Percentiles rank a stretch among this genome's conserved stretches.
These are phyloP conservation scores for Fusarium annulatum DNA, from an alignment of 2,329 filamentous ascomycete species.

Conservation along the genomic window DNA sequence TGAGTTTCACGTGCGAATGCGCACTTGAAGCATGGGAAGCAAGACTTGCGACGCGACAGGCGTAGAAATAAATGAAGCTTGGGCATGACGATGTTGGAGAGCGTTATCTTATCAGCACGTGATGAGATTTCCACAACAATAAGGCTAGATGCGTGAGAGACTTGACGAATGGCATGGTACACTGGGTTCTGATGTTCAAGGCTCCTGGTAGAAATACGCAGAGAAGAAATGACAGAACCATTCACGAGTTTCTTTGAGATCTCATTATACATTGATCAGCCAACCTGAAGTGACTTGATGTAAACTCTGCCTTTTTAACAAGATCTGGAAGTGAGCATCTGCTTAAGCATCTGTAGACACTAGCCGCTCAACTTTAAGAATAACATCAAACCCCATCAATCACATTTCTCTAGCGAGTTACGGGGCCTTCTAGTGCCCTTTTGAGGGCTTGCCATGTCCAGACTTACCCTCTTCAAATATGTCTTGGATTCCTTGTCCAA, in stretches of 20 bases:
- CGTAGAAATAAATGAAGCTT: constrained; percentile 18
- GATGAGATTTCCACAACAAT: constrained; percentile 6
- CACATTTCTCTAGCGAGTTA: not conserved
- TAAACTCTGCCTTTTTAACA: too few species aligned
- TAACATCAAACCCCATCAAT: not conserved
- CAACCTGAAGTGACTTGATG: not conserved
- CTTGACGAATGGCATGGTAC: not conserved
- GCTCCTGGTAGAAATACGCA: not conserved
- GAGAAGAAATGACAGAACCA: not conserved
- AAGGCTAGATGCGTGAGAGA: not conserved
- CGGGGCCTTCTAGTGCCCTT: not conserved
- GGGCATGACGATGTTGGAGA: constrained; percentile 38
- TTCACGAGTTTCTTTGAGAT: not conserved
- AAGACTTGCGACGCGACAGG: constrained; percentile 28
- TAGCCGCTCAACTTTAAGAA: not conserved
- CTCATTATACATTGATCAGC: not conserved
- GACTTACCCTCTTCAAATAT: not conserved
- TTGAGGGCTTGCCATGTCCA: not conserved
- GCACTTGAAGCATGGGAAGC: constrained; percentile 22
- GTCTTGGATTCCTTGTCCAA: constrained; percentile 1
- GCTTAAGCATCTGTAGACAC: not conserved
- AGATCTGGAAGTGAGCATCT: not conserved
- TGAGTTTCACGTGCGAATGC: constrained; percentile 13
- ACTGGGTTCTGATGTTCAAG: not conserved
- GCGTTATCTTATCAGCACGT: constrained; percentile 49